phyloP scores from a whole-genome alignment of 2,329 filamentous ascomycete genomes.

The Arthrobotrys conoides region DNA sequence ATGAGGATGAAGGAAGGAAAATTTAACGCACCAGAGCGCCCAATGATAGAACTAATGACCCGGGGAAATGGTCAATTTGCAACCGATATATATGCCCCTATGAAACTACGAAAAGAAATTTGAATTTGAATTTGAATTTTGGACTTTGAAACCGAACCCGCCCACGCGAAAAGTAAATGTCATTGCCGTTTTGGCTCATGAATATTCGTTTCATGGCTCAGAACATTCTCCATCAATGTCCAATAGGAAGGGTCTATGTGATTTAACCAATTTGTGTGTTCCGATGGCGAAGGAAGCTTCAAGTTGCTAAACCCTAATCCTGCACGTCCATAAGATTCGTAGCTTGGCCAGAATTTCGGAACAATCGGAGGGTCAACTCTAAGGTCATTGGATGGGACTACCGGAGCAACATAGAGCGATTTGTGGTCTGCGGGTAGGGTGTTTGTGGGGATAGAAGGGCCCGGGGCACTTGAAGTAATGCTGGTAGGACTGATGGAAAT shows the following conservation, averaged over 20 bases:
- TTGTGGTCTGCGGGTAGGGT: conserved; percentile 32
- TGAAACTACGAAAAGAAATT: background rate
- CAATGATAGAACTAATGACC: background rate
- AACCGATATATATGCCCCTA: background rate
- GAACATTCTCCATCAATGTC: conserved; percentile 53
- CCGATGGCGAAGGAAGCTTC: conserved; percentile 46
- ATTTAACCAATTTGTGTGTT: conserved; percentile 45
- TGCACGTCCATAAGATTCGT: conserved; percentile 46
- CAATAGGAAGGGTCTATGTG: conserved; percentile 57
- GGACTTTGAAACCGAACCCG: background rate
- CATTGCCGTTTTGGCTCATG: conserved; percentile 40
- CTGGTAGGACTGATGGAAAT: conserved; percentile 20
- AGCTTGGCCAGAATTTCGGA: conserved; percentile 57
- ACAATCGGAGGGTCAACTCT: conserved; percentile 33
- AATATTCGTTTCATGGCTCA: conserved; percentile 42
- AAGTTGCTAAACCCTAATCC: conserved; percentile 47
- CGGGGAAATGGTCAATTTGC: background rate
- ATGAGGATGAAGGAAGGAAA: background rate
- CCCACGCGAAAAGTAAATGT: conserved; percentile 2
- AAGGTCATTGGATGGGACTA: conserved; percentile 54
- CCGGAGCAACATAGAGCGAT: conserved; percentile 32
- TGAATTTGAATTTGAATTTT: background rate
- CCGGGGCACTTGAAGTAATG: conserved; percentile 18
- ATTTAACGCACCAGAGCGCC: conserved; percentile 12
- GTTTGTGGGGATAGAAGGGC: conserved; percentile 21